These are phyloP conservation scores for Coniella vitis DNA, from an alignment of 2,329 filamentous ascomycete genomes.

Conservation along the genomic window DNA sequence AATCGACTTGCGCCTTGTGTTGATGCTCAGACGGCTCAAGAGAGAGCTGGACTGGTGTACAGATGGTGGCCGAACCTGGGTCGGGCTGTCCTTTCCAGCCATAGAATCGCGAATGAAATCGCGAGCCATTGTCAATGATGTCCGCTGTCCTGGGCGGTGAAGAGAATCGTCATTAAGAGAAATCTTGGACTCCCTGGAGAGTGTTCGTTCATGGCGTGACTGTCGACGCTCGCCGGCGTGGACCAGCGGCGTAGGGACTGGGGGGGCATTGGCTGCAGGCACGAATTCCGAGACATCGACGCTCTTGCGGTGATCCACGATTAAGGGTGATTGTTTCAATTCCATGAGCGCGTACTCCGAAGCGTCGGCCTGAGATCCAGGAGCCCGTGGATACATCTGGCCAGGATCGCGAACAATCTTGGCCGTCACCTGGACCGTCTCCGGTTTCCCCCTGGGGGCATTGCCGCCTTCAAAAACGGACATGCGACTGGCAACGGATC, in stretches of 20 bases:
- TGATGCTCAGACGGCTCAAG: conserved; percentile 59
- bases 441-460: conserved; percentile 45
- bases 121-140: conserved; percentile 53
- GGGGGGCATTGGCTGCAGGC: conserved; percentile 20
- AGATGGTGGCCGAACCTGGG: conserved; percentile 35
- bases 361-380: conserved; percentile 34
- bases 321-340: conserved; percentile 51
- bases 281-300: conserved; percentile 23
- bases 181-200: conserved; percentile 32
- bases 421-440: conserved; percentile 84
- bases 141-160: conserved; percentile 38
- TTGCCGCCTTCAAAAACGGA: conserved; percentile 48
- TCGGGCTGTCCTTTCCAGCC: conserved; percentile 27
- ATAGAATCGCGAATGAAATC: conserved; percentile 52
- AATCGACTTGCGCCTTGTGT: conserved; percentile 48
- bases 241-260: conserved; percentile 17
- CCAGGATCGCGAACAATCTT: conserved; percentile 66
- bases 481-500: conserved; percentile 48
- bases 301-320: conserved; percentile 49
- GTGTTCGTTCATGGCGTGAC: conserved; percentile 41
- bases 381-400: conserved; percentile 33
- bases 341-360: conserved; percentile 43
- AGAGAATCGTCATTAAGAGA: conserved; percentile 18
- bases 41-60: conserved; percentile 39
- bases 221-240: conserved; percentile 28